Evolutionary conservation across 2,329 filamentous ascomycete species (phyloP).

Genomic region (Teratosphaeria epicoccoides): DNA sequence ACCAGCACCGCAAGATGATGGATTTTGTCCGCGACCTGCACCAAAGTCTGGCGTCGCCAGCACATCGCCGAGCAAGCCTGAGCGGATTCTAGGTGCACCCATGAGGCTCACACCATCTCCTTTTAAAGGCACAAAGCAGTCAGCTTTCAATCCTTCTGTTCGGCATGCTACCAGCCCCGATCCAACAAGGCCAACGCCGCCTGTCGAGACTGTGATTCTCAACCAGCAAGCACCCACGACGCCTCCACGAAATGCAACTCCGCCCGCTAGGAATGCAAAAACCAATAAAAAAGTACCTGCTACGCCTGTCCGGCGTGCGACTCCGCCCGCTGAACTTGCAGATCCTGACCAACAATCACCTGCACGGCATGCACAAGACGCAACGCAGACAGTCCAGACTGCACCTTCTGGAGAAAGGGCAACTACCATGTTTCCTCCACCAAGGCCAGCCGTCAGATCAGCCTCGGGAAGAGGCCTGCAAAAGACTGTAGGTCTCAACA

Average conservation of each 20-base stretch:
- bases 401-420: background rate
- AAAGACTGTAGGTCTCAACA: constrained; percentile 18
- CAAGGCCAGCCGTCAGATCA: background rate
- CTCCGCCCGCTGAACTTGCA: no score
- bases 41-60: constrained; percentile 10
- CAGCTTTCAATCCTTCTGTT: background rate
- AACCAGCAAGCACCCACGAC: background rate
- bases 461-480: constrained; percentile 10
- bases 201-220: background rate
- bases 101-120: constrained; percentile 19
- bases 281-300: background rate
- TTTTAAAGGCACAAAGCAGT: background rate
- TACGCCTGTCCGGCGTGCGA: no score
- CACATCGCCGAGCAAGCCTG: constrained; percentile 3
- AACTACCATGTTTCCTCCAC: background rate
- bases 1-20: background rate
- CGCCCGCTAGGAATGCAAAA: background rate
- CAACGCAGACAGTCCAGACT: background rate
- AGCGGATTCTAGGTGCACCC: constrained; percentile 19
- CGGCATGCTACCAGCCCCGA: background rate
- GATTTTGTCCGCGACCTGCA: constrained; percentile 9
- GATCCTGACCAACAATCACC: no score
- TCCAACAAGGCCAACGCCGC: background rate
- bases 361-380: no score
- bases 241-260: background rate